Percentiles rank a stretch among this genome's conserved stretches.
Evolutionary conservation across 148 eudicot genomes (phyloP).

Genomic region (Euryodendron excelsum): DNA sequence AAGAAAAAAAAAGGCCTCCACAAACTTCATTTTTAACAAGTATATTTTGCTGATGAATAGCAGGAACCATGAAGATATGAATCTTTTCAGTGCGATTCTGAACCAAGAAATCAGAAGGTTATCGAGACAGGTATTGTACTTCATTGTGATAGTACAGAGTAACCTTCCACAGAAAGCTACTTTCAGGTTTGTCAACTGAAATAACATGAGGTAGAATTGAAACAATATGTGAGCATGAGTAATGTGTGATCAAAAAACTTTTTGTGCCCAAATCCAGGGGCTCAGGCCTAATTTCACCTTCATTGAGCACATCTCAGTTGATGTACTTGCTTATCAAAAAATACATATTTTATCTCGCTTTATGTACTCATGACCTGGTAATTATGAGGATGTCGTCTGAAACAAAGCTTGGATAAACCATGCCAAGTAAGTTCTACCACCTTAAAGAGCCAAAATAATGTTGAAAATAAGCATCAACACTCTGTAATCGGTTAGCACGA

Average conservation of each 20-base stretch:
- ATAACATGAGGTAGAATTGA: background rate
- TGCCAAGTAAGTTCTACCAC: background rate
- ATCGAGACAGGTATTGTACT: constrained; percentile 63
- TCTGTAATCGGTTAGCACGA: background rate
- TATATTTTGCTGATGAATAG: constrained; percentile 33
- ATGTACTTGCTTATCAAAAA: background rate
- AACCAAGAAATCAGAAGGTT: constrained; percentile 84
- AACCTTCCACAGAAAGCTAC: background rate
- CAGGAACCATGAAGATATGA: constrained; percentile 87
- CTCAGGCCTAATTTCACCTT: background rate
- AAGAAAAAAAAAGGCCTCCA: too few species aligned
- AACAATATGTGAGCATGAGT: background rate
- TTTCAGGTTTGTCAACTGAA: background rate
- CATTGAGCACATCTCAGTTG: background rate
- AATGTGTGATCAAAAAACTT: background rate
- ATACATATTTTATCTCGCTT: too few species aligned
- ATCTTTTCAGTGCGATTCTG: constrained; percentile 73
- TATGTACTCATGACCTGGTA: too few species aligned
- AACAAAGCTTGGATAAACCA: background rate
- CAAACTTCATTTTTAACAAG: background rate
- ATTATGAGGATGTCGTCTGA: background rate
- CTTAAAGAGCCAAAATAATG: background rate
- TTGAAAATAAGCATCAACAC: background rate
- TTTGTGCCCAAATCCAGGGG: background rate
- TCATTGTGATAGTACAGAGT: background rate